These are phyloP conservation scores for Spathaspora girioi DNA, from an alignment of 805 yeast genomes.

Conservation along the genomic window DNA sequence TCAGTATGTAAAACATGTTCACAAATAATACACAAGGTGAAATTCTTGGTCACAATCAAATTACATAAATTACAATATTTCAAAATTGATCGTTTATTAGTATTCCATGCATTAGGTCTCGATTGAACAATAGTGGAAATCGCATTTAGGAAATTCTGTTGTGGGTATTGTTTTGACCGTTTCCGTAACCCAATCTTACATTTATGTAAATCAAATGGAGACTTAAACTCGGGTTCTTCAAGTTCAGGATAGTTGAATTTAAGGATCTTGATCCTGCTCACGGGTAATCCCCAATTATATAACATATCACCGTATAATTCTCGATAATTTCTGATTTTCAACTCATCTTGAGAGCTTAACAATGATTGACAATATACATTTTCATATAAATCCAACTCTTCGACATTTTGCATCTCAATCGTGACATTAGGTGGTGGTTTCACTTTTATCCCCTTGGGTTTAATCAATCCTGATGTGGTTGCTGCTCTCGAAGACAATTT, in stretches of 20 bases:
- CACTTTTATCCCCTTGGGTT: background rate
- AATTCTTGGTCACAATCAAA: conserved; percentile 52
- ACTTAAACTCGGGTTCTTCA: conserved; percentile 5
- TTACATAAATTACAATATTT: conserved; percentile 67
- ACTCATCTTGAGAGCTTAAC: conserved; percentile 34
- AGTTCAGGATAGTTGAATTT: conserved; percentile 54
- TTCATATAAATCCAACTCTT: conserved; percentile 42
- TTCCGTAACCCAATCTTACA: conserved; percentile 30
- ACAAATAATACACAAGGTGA: conserved; percentile 69
- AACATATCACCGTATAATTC: conserved; percentile 74
- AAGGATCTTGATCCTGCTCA: conserved; percentile 72
- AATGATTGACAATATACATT: conserved; percentile 38
- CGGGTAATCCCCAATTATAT: conserved; percentile 78
- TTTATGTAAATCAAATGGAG: conserved; percentile 24
- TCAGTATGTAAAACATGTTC: conserved; percentile 74
- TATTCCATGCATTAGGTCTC: conserved; percentile 28
- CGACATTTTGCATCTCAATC: conserved; percentile 45
- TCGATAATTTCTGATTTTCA: conserved; percentile 43
- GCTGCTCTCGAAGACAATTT: background rate
- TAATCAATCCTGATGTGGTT: background rate
- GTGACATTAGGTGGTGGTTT: conserved; percentile 29
- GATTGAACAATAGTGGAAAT: conserved; percentile 22
- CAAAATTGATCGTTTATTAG: conserved; percentile 16
- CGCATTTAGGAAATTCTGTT: conserved; percentile 20
- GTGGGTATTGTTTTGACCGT: conserved; percentile 14